Evolutionary conservation across 768 basidiomycete species (phyloP).

Genomic region (Mycena maculata): DNA sequence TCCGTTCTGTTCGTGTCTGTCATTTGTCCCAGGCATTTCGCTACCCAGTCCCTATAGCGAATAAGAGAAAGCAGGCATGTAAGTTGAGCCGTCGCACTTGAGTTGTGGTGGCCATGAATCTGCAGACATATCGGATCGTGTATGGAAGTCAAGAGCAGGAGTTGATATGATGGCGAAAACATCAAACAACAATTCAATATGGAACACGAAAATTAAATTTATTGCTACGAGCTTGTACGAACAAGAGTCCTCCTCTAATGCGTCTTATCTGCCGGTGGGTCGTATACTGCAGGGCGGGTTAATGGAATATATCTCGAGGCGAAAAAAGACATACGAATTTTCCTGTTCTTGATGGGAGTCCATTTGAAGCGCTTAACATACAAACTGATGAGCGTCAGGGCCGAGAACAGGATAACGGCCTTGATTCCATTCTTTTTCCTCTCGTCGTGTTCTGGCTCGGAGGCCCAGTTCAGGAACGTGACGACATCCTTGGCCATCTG

Average conservation of each 20-base stretch:
- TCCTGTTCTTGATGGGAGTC: slow-evolving; percentile 91
- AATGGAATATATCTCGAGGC: slow-evolving; percentile 7
- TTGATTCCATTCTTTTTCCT: slow-evolving; percentile 97
- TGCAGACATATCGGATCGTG: slow-evolving; percentile 65
- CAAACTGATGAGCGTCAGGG: slow-evolving; percentile 81
- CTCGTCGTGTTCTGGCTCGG: slow-evolving; percentile 98
- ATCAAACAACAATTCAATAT: slow-evolving; percentile 15
- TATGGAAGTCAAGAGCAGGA: background rate
- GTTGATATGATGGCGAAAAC: background rate
- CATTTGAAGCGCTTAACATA: slow-evolving; percentile 98
- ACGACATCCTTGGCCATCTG: slow-evolving; percentile 99
- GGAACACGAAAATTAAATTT: slow-evolving; percentile 28
- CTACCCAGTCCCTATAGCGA: slow-evolving; percentile 89
- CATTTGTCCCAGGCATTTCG: slow-evolving; percentile 92
- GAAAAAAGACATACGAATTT: slow-evolving; percentile 72
- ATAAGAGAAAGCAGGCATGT: background rate
- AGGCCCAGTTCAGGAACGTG: slow-evolving; percentile 95
- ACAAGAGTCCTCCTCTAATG: slow-evolving; percentile 56
- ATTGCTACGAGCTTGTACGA: slow-evolving; percentile 27
- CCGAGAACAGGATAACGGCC: slow-evolving; percentile 92
- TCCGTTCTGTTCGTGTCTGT: slow-evolving; percentile 87
- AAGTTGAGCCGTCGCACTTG: slow-evolving; percentile 61
- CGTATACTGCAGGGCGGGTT: slow-evolving; percentile 60
- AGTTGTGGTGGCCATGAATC: slow-evolving; percentile 86
- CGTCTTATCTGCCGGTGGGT: slow-evolving; percentile 66